Evolutionary conservation across 805 yeast species (phyloP), one percentile per base, ranked within the genome.

Genomic region (Kuraishia ogatae): DNA sequence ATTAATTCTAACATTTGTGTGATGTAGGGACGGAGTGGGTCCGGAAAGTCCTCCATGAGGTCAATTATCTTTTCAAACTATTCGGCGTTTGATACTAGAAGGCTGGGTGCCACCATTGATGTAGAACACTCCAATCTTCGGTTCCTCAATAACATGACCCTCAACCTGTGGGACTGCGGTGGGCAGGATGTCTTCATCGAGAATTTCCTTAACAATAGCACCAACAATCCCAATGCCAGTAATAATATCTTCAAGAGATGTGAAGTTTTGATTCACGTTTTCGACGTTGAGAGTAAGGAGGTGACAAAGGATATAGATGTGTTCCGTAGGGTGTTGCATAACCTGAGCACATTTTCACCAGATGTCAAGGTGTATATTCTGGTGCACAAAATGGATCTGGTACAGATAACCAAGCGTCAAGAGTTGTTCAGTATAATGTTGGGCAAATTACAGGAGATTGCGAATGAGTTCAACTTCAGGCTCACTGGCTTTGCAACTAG

Each of bases 111-210:
- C 11, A 94, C 99, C 0, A 92, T 94, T 56, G 99, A 94, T 66
- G 97, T 94, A n/a, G 99, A 94, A 66, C 97, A 94, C 66, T 90
- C 97, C 1, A 97, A 93, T 71, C 72, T 94, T 55, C 75, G 98
- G 53, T 92, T 94, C 64, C 74, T 94, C 57, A 97, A 97, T 1
- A 92, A 93, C 67, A 90, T 94, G 96, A 91, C 97, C 0, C 75
- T 94, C 50, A 93, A 93, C 64, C 74, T 94, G 22, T 92, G 98
- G 98, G 99, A 94, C 69, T 94, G 99, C 71, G 99, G 98, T 64
- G 97, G 97, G 2, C 99, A 94, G 67, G 97, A 94, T 68, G 90
- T 87, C 1, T 94, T 92, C 61, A 92, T 94, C 89, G 97, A 93
- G 65, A 91, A 89, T 68, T 94, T 94, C 67, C 58, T 73, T 7